Conservation (phyloP, 106 monocot species). For the Alisma plantagoaquatica region DNA sequence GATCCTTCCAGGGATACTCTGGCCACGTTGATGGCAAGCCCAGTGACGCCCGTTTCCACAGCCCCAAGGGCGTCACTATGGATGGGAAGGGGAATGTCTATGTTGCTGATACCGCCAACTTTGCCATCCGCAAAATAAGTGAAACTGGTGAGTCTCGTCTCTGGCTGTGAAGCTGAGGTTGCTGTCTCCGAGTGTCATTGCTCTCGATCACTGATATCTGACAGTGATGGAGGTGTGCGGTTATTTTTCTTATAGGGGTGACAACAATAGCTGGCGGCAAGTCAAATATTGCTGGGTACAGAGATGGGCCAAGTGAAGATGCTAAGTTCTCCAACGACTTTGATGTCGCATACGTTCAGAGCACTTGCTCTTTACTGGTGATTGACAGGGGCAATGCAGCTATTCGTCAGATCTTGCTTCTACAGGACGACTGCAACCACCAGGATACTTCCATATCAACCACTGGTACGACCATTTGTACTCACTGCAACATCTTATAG, state of each 20-base stretch:
- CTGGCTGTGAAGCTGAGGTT: background rate
- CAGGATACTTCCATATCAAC: conserved; percentile 52
- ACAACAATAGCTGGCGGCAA: conserved; percentile 97
- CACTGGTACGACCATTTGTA: conserved; percentile 57
- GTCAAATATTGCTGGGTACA: conserved; percentile 85
- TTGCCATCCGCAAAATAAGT: conserved; percentile 92
- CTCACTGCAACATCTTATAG: no score
- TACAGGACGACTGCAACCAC: conserved; percentile 79
- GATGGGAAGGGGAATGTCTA: conserved; percentile 93
- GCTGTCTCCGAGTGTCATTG: no score
- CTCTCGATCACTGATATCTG: no score
- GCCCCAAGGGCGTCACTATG: conserved; percentile 86
- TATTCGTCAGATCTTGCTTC: conserved; percentile 82
- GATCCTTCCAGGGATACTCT: conserved; percentile 92
- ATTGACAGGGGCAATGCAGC: conserved; percentile 98
- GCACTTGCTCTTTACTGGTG: conserved; percentile 82
- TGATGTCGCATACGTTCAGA: conserved; percentile 70
- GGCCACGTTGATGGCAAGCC: conserved; percentile 97
- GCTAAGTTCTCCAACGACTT: conserved; percentile 93
- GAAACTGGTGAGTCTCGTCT: conserved; percentile 47
- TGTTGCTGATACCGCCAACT: conserved; percentile 82
- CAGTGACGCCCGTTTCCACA: conserved; percentile 79
- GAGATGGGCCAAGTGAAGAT: conserved; percentile 98
- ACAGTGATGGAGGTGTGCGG: no score
- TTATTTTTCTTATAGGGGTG: conserved; percentile 42